Evolutionary conservation across 352 stramenopile species (phyloP).

Genomic region (Pythium myriotylum): DNA sequence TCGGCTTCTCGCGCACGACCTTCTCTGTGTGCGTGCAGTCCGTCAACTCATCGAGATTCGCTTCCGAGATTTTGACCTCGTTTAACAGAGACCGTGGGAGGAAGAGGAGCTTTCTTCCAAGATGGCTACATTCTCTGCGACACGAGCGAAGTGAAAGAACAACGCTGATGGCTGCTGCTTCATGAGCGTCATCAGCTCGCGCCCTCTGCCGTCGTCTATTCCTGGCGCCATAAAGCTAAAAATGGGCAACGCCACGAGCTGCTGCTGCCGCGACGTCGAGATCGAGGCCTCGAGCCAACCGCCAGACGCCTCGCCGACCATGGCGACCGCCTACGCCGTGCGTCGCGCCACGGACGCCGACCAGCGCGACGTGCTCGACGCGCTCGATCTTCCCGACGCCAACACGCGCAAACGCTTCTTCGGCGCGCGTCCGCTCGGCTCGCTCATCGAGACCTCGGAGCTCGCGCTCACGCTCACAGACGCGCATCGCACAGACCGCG

Average conservation of each 20-base stretch:
- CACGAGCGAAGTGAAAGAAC: too few relatives aligned
- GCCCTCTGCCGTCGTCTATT: too few relatives aligned
- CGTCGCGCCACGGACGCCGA: constrained; percentile 65
- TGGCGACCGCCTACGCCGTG: constrained; percentile 37
- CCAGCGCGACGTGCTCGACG: constrained; percentile 56
- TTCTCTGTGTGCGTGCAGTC: too few relatives aligned
- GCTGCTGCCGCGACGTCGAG: too few relatives aligned
- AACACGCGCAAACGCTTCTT: constrained; percentile 67
- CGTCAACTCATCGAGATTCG: too few relatives aligned
- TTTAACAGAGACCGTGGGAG: constrained; percentile 4
- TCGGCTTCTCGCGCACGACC: too few relatives aligned
- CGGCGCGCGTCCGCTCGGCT: constrained; percentile 42
- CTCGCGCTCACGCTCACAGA: constrained; percentile 70
- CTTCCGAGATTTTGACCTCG: too few relatives aligned
- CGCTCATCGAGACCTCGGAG: constrained; percentile 75
- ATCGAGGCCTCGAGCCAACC: neutral
- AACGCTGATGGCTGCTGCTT: too few relatives aligned
- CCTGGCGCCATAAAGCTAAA: too few relatives aligned
- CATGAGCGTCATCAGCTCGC: neutral
- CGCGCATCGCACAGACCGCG: constrained; percentile 42
- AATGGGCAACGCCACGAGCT: too few relatives aligned
- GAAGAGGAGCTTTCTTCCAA: neutral
- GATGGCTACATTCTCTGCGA: neutral
- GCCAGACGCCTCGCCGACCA: neutral
- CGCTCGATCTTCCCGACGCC: constrained; percentile 58